Percentiles rank a stretch among this genome's conserved stretches.
These are phyloP conservation scores for Xylaria castorea DNA, from an alignment of 495 filamentous ascomycete species.

Conservation along the genomic window DNA sequence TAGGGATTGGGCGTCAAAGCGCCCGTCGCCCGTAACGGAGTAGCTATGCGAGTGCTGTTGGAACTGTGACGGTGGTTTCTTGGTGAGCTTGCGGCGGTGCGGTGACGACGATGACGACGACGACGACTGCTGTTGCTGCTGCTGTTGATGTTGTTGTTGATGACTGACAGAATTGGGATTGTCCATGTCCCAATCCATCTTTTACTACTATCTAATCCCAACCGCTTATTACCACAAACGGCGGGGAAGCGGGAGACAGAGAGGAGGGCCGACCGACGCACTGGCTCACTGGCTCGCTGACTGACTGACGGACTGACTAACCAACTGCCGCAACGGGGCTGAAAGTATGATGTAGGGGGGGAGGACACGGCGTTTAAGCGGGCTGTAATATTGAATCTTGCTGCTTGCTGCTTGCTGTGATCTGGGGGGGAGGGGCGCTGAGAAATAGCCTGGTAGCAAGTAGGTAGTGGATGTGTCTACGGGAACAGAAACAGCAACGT, in stretches of 20 bases:
- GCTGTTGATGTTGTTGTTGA: neutral
- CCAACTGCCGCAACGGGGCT: constrained; percentile 12
- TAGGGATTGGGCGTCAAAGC: constrained; percentile 59
- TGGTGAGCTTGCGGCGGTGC: constrained; percentile 60
- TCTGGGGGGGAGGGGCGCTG: neutral
- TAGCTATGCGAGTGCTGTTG: constrained; percentile 49
- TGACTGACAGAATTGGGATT: constrained; percentile 12
- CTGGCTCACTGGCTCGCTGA: constrained; percentile 2
- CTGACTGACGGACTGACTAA: constrained; percentile 7
- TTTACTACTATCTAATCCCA: constrained; percentile 8
- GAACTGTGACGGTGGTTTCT: constrained; percentile 57
- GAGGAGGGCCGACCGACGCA: constrained; percentile 8
- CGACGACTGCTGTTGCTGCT: neutral
- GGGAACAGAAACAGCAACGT: neutral
- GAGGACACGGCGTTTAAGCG: constrained; percentile 19
- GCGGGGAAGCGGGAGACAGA: constrained; percentile 24
- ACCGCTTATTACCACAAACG: constrained; percentile 22
- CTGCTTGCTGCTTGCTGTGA: too few relatives aligned
- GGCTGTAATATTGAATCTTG: constrained; percentile 4
- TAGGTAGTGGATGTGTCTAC: neutral
- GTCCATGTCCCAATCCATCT: constrained; percentile 24
- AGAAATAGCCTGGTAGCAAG: neutral
- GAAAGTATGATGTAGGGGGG: constrained; percentile 21
- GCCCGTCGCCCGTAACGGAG: constrained; percentile 50
- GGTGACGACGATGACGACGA: neutral